A percentile compares a stretch with the other conserved stretches of the same genome.
These are phyloP conservation scores for Aspergillus coremiiformis DNA, from an alignment of 495 filamentous ascomycete species.

Conservation along the genomic window DNA sequence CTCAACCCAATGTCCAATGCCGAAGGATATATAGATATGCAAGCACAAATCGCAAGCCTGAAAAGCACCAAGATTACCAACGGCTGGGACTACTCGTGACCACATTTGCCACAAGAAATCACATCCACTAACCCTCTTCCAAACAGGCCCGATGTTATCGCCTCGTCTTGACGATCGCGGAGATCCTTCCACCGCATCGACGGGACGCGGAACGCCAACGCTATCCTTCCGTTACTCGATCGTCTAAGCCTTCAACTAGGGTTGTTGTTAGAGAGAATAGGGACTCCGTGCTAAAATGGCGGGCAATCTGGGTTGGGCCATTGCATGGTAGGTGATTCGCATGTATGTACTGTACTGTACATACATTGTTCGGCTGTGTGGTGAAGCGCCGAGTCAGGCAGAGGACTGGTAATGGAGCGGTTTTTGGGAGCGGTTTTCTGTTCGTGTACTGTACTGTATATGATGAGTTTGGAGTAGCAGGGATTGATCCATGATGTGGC, in stretches of 20 bases:
- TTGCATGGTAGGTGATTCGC: background rate
- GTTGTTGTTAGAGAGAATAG: background rate
- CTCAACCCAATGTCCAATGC: too few species aligned
- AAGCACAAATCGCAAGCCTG: background rate
- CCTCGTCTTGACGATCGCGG: background rate
- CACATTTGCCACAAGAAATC: background rate
- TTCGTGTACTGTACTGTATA: too few species aligned
- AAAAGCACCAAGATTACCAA: background rate
- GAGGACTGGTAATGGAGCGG: too few species aligned
- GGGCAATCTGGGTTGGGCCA: background rate
- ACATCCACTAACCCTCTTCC: background rate
- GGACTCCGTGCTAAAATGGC: background rate
- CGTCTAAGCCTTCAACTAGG: too few species aligned
- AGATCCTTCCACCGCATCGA: background rate
- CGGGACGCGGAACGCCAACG: background rate
- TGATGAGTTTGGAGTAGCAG: too few species aligned
- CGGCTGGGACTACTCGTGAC: background rate
- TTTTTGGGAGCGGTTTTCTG: too few species aligned
- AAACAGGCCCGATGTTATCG: background rate
- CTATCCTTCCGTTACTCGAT: too few species aligned
- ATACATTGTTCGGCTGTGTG: too few species aligned
- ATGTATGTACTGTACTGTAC: background rate
- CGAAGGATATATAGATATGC: too few species aligned
- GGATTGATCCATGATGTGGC: too few species aligned
- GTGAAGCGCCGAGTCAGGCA: too few species aligned